Conservation (phyloP, 306 rosid genomes). For the Medicago truncatula region DNA sequence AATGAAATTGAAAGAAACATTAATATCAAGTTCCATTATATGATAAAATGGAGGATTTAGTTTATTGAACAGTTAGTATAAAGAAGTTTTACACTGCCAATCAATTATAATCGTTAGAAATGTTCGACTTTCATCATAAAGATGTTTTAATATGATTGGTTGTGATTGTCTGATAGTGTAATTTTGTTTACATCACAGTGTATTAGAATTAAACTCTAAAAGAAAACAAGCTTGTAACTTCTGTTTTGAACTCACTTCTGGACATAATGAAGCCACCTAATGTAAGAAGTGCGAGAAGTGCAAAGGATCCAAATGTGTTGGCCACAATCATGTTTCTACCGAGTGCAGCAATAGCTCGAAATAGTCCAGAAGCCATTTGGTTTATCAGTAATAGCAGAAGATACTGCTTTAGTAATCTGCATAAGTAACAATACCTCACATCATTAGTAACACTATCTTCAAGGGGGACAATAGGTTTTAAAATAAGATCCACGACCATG, state of each 20-base stretch:
- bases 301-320: conserved; percentile 52
- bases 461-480: neutral
- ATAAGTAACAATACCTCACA: neutral
- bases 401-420: conserved; percentile 56
- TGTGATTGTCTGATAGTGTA: neutral
- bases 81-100: neutral
- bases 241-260: conserved; percentile 41
- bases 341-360: conserved; percentile 51
- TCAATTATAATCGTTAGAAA: neutral
- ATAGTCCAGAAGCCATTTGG: conserved; percentile 58
- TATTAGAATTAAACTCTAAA: neutral
- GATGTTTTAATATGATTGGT: no score
- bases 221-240: neutral
- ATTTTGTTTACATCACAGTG: no score
- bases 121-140: neutral
- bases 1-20: conserved; percentile 33
- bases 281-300: conserved; percentile 43
- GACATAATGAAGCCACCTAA: conserved; percentile 59
- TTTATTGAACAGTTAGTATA: neutral
- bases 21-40: conserved; percentile 7
- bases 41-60: neutral
- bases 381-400: conserved; percentile 45
- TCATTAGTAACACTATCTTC: neutral
- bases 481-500: neutral
- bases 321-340: conserved; percentile 56